Evolutionary conservation across 352 stramenopile species (phyloP), one percentile per base, ranked within the genome.

Genomic region (Globisporangium sylvaticum): DNA sequence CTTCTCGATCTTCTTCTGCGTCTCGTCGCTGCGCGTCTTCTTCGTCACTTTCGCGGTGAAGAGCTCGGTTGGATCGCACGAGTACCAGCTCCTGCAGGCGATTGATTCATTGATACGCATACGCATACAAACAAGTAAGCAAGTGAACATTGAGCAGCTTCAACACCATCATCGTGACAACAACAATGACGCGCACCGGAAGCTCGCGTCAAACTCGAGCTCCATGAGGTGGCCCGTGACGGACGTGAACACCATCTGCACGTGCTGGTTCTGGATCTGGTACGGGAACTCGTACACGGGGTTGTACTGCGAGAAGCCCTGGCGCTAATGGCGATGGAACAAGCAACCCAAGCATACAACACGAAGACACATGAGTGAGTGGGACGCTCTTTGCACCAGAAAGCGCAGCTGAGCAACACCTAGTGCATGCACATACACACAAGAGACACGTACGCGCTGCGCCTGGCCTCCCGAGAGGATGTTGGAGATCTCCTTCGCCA

Each of bases 171-270:
- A 50, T 50, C 20, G 18, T 12, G 20, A 34, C 15, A 65, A 22
- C 8, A 8, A 42, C 20, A 15, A 24, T 32, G 24, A 68, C 29
- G 64, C 68, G 65, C 68, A 97, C 58, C 87, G 75, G 58, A 92
- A 78, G 50, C 73, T 84, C 1, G 71, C 32, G 1, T 87, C 80
- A 79, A 99, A 99, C 58, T 99, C 97, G 46, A 98, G 73, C 66
- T 97, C 89, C 80, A 99, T 99, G 48, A 99, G 87, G 76, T 99
- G 98, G 3, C 98, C 98, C 2, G 89, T 95, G 24, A 99, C 97
- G 9, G 97, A 99, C 2, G 98, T 99, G 22, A 98, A 76, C 32
- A 90, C 80, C 94, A 98, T 98, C 32, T 94, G 73, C 39, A 96
- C 89, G 55, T 78, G 68, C 70, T 97, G 87, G 12, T 84, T 78